These are phyloP conservation scores for Taxawa tesnikishii DNA, from an alignment of 2,329 filamentous ascomycete genomes.

Conservation along the genomic window DNA sequence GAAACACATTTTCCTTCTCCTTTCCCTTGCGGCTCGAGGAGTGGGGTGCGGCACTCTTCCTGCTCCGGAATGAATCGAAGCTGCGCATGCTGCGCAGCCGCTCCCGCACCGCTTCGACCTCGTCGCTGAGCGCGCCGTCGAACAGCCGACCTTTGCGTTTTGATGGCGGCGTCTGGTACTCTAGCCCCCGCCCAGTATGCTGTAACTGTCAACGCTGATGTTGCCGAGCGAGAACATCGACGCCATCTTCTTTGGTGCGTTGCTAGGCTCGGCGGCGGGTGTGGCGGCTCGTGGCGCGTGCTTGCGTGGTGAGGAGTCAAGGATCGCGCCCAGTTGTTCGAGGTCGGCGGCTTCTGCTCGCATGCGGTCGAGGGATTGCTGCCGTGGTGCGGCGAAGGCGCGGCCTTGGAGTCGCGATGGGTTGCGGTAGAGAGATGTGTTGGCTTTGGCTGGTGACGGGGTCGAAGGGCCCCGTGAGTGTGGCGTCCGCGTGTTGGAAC, in stretches of 20 bases:
- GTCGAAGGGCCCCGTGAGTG: slow-evolving; percentile 2
- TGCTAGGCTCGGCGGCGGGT: too few species aligned
- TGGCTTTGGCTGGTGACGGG: slow-evolving; percentile 1
- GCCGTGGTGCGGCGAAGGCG: slow-evolving; percentile 39
- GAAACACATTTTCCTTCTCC: not conserved
- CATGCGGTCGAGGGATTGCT: slow-evolving; percentile 36
- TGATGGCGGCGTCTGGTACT: slow-evolving; percentile 13
- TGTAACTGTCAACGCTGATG: slow-evolving; percentile 9
- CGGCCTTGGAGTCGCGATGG: slow-evolving; percentile 35
- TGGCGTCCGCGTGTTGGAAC: too few species aligned
- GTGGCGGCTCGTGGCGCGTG: slow-evolving; percentile 17
- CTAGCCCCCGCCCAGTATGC: slow-evolving; percentile 8
- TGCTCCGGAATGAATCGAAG: slow-evolving; percentile 14
- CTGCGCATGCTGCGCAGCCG: slow-evolving; percentile 15
- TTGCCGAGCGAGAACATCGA: slow-evolving; percentile 8
- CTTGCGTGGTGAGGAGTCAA: slow-evolving; percentile 34
- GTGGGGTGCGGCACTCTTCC: slow-evolving; percentile 8
- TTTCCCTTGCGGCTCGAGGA: too few species aligned
- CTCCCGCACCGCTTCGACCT: slow-evolving; percentile 8
- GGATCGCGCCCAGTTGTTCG: slow-evolving; percentile 24
- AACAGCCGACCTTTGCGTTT: slow-evolving; percentile 13
- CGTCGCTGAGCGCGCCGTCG: slow-evolving; percentile 1
- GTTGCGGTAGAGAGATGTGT: slow-evolving; percentile 16
- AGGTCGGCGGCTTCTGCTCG: slow-evolving; percentile 28
- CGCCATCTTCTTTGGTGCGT: too few species aligned